These are phyloP conservation scores for Geotrichum candidum DNA, from an alignment of 1,139 yeast genomes.

Conservation along the genomic window DNA sequence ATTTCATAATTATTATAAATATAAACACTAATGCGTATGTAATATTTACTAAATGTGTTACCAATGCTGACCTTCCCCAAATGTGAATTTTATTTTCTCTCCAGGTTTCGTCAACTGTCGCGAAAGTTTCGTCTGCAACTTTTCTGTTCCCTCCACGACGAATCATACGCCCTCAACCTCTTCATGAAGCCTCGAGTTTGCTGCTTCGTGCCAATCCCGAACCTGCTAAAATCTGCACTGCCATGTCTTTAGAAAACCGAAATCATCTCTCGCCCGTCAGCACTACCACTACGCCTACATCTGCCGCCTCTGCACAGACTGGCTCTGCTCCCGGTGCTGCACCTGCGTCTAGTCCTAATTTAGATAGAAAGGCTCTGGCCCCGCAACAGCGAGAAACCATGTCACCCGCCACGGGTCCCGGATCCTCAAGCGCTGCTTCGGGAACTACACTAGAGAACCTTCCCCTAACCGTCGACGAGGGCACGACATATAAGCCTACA, in stretches of 20 bases:
- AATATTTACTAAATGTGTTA: no score
- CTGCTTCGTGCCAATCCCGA: neutral
- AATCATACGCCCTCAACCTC: neutral
- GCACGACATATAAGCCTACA: neutral
- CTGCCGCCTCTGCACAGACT: neutral
- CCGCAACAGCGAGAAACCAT: neutral
- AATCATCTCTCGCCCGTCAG: neutral
- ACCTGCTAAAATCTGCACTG: neutral
- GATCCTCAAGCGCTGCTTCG: neutral
- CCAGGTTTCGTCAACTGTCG: neutral
- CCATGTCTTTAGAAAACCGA: neutral
- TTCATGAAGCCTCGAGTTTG: neutral
- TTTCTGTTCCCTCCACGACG: neutral
- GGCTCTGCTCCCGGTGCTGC: neutral
- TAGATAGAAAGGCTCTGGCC: neutral
- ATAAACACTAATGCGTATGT: no score
- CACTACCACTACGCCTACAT: neutral
- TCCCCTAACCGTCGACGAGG: constrained; percentile 1
- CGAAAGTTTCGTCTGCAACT: neutral
- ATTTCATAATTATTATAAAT: no score
- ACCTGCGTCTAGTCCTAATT: neutral
- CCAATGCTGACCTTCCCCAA: neutral
- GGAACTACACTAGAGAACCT: neutral
- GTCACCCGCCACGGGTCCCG: neutral
- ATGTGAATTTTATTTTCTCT: neutral